Evolutionary conservation across 2,329 filamentous ascomycete genomes (phyloP), one percentile per base, ranked within the genome.

Genomic region (Arthrocladium fulminans): DNA sequence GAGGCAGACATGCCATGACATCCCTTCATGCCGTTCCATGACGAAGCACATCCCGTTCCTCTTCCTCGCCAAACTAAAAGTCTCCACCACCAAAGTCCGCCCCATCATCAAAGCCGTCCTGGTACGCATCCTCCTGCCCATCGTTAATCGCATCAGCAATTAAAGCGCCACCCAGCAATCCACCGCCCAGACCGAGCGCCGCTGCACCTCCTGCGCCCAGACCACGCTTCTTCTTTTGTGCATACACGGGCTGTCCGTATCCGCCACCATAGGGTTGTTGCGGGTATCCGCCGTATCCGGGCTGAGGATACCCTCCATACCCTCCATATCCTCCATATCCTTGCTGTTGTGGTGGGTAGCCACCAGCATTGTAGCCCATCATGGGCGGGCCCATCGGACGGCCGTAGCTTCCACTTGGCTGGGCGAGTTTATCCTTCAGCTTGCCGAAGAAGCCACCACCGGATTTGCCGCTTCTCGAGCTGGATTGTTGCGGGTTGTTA

Each of bases 151-250:
- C 81, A 60, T 84, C 73, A 2, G 75, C 82, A 25, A 94, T 66
- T 59, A 94, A 53, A 53, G 80, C 77, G 48, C 88, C 88, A 57
- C 88, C 89, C 1, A 95, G 59, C 62, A 95, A 61, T 65, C 88
- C 88, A 54, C 84, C 88, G 57, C 88, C 88, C 3, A 86, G 65
- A 69, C 88, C 88, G 37, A 94, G 70, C 19, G 86, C 86, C 7
- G 83, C 80, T 45, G 82, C 87, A 41, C 86, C 87, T 9, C 75
- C 79, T 51, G 77, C 74, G n/a, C 86, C 86, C 68, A 90, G 71
- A 3, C 73, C 69, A 38, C 55, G 55, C 46, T 66, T 67, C 49
- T 69, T 67, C 22, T 61, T 61, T 53, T 65, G 65, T 52, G 64
- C 59, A 51, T 64, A 61, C 39, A 42, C 27, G 9, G 45, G 22